These are phyloP conservation scores for Penicillium lagena DNA, from an alignment of 495 filamentous ascomycete species.

Conservation along the genomic window DNA sequence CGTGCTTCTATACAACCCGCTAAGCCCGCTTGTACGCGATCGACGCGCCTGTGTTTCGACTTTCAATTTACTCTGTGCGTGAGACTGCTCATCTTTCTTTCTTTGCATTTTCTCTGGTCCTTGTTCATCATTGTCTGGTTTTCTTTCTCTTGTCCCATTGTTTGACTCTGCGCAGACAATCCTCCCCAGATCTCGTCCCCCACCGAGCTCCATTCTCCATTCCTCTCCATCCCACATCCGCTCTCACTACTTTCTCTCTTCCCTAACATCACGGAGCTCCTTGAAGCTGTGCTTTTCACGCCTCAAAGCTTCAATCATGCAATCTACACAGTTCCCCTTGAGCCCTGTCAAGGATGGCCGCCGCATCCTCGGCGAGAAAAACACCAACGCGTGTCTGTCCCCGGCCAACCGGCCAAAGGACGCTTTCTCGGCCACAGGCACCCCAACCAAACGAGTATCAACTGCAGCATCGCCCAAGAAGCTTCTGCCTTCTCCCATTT, in stretches of 20 bases:
- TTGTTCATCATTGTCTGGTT: neutral
- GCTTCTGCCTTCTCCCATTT: conserved; percentile 32
- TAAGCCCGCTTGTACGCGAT: conserved; percentile 18
- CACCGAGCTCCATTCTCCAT: neutral
- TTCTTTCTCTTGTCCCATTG: conserved; percentile 1
- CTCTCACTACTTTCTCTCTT: neutral
- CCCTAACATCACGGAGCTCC: neutral
- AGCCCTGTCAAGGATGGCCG: conserved; percentile 39
- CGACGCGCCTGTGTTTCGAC: conserved; percentile 21
- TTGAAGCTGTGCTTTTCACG: neutral
- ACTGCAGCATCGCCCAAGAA: conserved; percentile 24
- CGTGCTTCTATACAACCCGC: conserved; percentile 24
- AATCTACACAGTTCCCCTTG: conserved; percentile 18
- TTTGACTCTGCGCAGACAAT: neutral
- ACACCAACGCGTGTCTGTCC: conserved; percentile 41
- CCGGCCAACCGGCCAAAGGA: conserved; percentile 26
- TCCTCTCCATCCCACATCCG: neutral
- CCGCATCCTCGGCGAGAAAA: conserved; percentile 39
- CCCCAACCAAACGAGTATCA: conserved; percentile 30
- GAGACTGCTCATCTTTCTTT: too few species aligned
- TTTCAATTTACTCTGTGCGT: too few species aligned
- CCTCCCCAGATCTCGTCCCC: too few species aligned
- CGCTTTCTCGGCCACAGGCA: conserved; percentile 12
- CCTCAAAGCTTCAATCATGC: conserved; percentile 15
- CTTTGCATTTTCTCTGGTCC: too few species aligned